Evolutionary conservation across 139 green algal genomes (phyloP).

Genomic region (Ulvella scutata): DNA sequence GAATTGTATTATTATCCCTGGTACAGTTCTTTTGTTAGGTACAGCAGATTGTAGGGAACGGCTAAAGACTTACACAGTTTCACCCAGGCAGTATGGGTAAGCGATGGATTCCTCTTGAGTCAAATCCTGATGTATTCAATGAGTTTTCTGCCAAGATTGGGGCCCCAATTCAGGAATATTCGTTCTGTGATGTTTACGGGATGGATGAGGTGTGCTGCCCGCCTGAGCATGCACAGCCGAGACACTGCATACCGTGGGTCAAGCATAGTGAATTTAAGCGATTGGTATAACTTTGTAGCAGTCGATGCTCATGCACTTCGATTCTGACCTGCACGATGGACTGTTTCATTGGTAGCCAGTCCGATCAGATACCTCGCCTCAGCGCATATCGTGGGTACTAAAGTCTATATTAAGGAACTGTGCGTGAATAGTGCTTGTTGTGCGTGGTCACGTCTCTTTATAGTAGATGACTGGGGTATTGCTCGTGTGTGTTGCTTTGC

Average conservation of each 20-base stretch:
- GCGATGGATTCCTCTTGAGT: conserved; percentile 67
- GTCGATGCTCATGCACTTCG: not conserved
- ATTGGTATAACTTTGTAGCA: not conserved
- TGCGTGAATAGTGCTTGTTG: too few species aligned
- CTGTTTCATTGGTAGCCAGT: not conserved
- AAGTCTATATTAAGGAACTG: too few species aligned
- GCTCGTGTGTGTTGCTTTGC: too few species aligned
- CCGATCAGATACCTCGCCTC: too few species aligned
- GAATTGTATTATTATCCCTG: too few species aligned
- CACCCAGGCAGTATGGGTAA: conserved; percentile 25
- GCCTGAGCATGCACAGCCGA: not conserved
- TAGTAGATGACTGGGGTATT: too few species aligned
- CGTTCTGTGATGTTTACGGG: conserved; percentile 62
- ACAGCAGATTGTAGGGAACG: too few species aligned
- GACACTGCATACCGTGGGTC: not conserved
- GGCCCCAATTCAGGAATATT: conserved; percentile 21
- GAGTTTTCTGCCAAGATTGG: conserved; percentile 49
- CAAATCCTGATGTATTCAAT: conserved; percentile 74
- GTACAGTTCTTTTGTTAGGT: too few species aligned
- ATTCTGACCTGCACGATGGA: not conserved
- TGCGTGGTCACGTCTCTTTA: too few species aligned
- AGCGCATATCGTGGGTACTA: too few species aligned
- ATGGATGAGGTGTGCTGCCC: conserved; percentile 41
- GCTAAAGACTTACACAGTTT: too few species aligned
- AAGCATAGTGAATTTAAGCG: not conserved